Percentiles rank a stretch among this genome's conserved stretches.
These are phyloP conservation scores for Alternaria sp. DNA, from an alignment of 2,329 filamentous ascomycete species.

Conservation along the genomic window DNA sequence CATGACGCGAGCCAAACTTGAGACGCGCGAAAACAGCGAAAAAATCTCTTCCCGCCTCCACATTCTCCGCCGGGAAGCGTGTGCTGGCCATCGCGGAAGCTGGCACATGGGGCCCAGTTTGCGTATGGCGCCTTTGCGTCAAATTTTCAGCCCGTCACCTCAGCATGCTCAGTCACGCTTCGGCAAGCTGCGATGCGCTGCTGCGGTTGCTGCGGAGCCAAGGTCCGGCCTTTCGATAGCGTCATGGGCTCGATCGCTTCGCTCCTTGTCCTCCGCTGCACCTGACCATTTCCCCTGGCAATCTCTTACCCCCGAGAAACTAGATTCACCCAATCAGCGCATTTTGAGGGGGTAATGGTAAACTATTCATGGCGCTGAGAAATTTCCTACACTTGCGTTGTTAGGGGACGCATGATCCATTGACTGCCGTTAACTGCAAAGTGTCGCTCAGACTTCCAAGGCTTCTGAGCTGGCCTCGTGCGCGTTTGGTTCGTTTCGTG, in stretches of 20 bases:
- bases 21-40: slow-evolving; percentile 1
- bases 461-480: slow-evolving; percentile 29
- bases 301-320: slow-evolving; percentile 41
- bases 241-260: slow-evolving; percentile 17
- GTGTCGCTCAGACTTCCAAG: slow-evolving; percentile 38
- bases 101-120: slow-evolving; percentile 8
- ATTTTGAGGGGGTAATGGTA: slow-evolving; percentile 22
- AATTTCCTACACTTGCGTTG: slow-evolving; percentile 16
- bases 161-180: background rate
- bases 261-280: slow-evolving; percentile 10
- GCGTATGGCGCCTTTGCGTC: slow-evolving; percentile 29
- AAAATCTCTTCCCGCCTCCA: slow-evolving; percentile 36
- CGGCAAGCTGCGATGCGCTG: slow-evolving; percentile 4
- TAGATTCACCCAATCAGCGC: slow-evolving; percentile 19
- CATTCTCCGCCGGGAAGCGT: slow-evolving; percentile 23
- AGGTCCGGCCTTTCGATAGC: slow-evolving; percentile 17
- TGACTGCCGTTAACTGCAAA: slow-evolving; percentile 55
- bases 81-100: slow-evolving; percentile 12
- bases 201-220: slow-evolving; percentile 8
- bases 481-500: slow-evolving; percentile 36
- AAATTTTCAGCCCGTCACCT: slow-evolving; percentile 30
- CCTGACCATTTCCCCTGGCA: slow-evolving; percentile 26
- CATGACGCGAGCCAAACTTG: slow-evolving; percentile 15
- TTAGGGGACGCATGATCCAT: slow-evolving; percentile 44
- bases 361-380: slow-evolving; percentile 19